A percentile compares a stretch with the other conserved stretches of the same genome.
These are phyloP conservation scores for Flaveria floridana DNA, from an alignment of 140 eudicot genomes.

Conservation along the genomic window DNA sequence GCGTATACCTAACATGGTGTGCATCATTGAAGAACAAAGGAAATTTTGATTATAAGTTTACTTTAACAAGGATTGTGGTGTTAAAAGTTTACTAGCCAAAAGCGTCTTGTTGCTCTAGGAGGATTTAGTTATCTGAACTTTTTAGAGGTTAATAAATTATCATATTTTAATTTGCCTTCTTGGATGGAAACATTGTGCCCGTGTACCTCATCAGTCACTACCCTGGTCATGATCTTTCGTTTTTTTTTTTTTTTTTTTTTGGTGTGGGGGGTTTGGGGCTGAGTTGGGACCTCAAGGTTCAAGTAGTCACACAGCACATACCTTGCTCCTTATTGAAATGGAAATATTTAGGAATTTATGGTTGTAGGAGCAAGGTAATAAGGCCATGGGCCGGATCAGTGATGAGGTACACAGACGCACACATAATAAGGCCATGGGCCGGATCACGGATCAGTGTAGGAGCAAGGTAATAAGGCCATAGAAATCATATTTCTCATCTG, in stretches of 20 bases:
- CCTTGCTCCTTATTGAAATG: neutral
- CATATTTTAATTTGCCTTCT: neutral
- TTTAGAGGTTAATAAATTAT: constrained; percentile 4
- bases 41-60: constrained; percentile 7
- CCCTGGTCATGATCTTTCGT: neutral
- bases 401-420: no score
- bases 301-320: neutral
- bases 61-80: constrained; percentile 3
- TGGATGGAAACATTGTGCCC: neutral
- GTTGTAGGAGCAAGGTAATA: constrained; percentile 14
- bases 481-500: neutral
- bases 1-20: neutral
- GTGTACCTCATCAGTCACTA: neutral
- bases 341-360: neutral
- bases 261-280: neutral
- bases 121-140: neutral
- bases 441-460: no score
- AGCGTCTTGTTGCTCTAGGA: neutral
- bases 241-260: neutral
- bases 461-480: no score
- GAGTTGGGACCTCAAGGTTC: neutral
- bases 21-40: constrained; percentile 13
- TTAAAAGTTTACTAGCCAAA: neutral
- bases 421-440: no score
- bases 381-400: no score